These are phyloP conservation scores for Croton setiger DNA, from an alignment of 441 rosid species.

Conservation along the genomic window DNA sequence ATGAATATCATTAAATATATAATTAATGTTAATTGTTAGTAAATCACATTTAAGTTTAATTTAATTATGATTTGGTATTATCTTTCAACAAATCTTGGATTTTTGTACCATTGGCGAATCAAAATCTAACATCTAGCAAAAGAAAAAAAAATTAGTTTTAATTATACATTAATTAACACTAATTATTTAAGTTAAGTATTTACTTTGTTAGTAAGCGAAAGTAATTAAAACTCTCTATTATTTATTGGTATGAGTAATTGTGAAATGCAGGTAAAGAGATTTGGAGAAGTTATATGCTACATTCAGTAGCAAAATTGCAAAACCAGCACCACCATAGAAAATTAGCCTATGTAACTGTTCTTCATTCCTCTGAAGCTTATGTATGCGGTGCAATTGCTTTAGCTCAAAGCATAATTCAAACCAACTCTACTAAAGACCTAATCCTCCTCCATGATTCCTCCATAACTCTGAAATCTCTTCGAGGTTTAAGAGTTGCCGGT, in stretches of 20 bases:
- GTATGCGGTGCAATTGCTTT: slow-evolving; percentile 77
- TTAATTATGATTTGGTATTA: no score
- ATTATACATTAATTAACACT: no score
- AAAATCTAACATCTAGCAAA: not conserved
- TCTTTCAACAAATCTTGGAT: not conserved
- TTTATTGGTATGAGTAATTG: no score
- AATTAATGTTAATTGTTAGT: no score
- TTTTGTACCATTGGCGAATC: not conserved
- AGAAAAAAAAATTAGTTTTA: no score
- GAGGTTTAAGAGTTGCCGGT: slow-evolving; percentile 49
- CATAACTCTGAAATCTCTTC: slow-evolving; percentile 32
- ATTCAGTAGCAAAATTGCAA: not conserved
- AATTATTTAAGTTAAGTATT: no score
- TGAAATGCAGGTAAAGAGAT: slow-evolving; percentile 29
- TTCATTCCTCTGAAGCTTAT: slow-evolving; percentile 72
- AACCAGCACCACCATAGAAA: slow-evolving; percentile 19
- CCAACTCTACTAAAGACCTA: slow-evolving; percentile 43
- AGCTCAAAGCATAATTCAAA: slow-evolving; percentile 60
- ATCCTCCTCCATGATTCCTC: slow-evolving; percentile 67
- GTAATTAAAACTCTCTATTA: no score
- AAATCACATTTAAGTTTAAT: no score
- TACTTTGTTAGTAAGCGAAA: no score
- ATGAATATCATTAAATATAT: no score
- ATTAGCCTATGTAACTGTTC: slow-evolving; percentile 65
- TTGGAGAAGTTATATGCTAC: slow-evolving; percentile 18